Evolutionary conservation across 805 yeast genomes (phyloP), one percentile per base, ranked within the genome.

Genomic region (Naumovozyma baii): DNA sequence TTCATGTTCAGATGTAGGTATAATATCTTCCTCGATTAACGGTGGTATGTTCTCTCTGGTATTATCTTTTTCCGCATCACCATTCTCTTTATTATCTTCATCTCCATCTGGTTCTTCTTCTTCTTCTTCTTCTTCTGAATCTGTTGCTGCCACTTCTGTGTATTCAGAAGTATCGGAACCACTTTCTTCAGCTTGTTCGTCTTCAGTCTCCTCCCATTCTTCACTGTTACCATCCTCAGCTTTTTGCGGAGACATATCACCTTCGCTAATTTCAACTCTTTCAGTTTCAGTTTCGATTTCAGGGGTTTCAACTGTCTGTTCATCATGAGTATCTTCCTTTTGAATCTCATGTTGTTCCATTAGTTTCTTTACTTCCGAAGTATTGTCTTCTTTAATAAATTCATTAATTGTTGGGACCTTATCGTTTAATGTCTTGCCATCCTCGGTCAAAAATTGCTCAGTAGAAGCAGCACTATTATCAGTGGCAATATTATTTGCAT

Each of bases 151-250:
- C 33, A 36, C 10, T 35, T 37, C 36, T 33, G 4, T 19, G 19
- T 31, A 31, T 31, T 31, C 28, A 16, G 28, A 33, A 19, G 14
- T 12, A 12, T 22, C 28, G 13, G 25, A 12, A 7, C 19, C 22
- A 13, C 28, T 18, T 2, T 33, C 40, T 25, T 37, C 16, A 3
- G 28, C 29, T 13, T 22, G 17, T 31, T 37, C 37, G 14, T 31
- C 36, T 13, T 30, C 19, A 5, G 14, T 34, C 20, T 38, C 37
- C 33, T 38, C 39, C 39, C 39, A 37, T 8, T 38, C 36, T 22
- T 29, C 29, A 8, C n/a, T n/a, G n/a, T n/a, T n/a, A n/a, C n/a
- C n/a, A n/a, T n/a, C n/a, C n/a, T n/a, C n/a, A n/a, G n/a, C n/a
- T n/a, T n/a, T n/a, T n/a, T n/a, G n/a, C n/a, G n/a, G n/a, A n/a